phyloP scores from a whole-genome alignment of 2,329 filamentous ascomycete species.

The Rutstroemia sp. region DNA sequence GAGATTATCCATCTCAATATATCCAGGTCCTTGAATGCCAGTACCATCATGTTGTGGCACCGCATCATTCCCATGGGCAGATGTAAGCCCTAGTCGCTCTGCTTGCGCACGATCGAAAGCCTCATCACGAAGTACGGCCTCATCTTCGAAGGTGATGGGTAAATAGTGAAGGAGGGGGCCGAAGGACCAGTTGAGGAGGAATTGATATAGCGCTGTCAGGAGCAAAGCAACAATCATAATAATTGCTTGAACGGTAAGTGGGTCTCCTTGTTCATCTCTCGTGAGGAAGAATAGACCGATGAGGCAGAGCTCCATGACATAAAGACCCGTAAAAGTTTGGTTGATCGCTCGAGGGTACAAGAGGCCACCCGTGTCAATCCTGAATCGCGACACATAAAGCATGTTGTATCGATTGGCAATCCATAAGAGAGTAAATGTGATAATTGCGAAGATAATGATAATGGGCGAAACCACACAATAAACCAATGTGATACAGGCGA shows the following conservation, averaged over 20 bases:
- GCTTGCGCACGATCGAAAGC: conserved; percentile 78
- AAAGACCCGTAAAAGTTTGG: conserved; percentile 89
- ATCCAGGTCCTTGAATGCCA: conserved; percentile 10
- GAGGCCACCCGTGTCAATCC: conserved; percentile 84
- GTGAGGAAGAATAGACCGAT: conserved; percentile 86
- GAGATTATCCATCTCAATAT: conserved; percentile 41
- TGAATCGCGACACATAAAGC: conserved; percentile 86
- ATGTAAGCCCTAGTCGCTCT: conserved; percentile 55
- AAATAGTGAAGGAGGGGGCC: conserved; percentile 79
- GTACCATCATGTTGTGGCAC: conserved; percentile 23
- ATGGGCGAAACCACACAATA: conserved; percentile 86
- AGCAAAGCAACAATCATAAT: conserved; percentile 71
- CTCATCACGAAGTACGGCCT: conserved; percentile 84
- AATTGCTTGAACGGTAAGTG: conserved; percentile 66
- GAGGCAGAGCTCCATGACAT: conserved; percentile 87
- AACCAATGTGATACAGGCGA: conserved; percentile 84
- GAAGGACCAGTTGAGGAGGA: conserved; percentile 76
- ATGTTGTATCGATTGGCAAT: conserved; percentile 95
- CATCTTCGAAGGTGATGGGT: conserved; percentile 92
- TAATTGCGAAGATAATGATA: conserved; percentile 85
- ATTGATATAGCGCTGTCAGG: conserved; percentile 71
- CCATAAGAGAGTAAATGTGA: conserved; percentile 90
- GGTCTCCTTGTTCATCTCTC: conserved; percentile 43
- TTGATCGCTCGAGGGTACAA: conserved; percentile 91
- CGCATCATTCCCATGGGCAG: conserved; percentile 39